phyloP scores from a whole-genome alignment of 73 alveolate species.

The Blepharisma japonicum region DNA sequence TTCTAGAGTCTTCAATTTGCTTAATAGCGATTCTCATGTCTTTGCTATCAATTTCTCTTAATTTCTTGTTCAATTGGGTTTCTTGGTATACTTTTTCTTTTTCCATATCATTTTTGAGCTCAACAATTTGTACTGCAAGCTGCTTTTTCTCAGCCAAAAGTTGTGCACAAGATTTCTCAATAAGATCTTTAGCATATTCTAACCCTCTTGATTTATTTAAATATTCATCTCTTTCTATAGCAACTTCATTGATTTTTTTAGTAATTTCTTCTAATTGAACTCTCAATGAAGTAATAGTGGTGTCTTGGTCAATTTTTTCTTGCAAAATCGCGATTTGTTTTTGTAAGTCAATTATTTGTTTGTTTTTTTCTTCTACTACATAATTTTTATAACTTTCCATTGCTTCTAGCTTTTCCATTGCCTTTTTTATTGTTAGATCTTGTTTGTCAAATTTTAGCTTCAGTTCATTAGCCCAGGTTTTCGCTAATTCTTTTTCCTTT shows the following conservation, averaged over 20 bases:
- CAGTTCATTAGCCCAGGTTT: constrained; percentile 19
- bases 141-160: constrained; percentile 16
- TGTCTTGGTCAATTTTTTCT: neutral
- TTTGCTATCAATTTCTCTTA: constrained; percentile 22
- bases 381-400: constrained; percentile 9
- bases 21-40: neutral
- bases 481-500: constrained; percentile 1
- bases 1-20: neutral
- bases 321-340: neutral
- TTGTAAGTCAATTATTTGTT: neutral
- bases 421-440: constrained; percentile 2
- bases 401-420: neutral
- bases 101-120: constrained; percentile 1
- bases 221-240: neutral
- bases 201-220: neutral
- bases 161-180: constrained; percentile 17
- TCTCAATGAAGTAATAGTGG: neutral
- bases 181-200: constrained; percentile 8
- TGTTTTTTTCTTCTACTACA: constrained; percentile 23
- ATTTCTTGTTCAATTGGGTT: constrained; percentile 1
- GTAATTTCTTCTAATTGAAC: neutral
- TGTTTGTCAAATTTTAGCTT: constrained; percentile 9
- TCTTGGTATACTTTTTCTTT: constrained; percentile 25
- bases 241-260: neutral
- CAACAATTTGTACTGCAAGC: neutral